phyloP scores from a whole-genome alignment of 257 asterid species.

The Thymus mandschuricus region DNA sequence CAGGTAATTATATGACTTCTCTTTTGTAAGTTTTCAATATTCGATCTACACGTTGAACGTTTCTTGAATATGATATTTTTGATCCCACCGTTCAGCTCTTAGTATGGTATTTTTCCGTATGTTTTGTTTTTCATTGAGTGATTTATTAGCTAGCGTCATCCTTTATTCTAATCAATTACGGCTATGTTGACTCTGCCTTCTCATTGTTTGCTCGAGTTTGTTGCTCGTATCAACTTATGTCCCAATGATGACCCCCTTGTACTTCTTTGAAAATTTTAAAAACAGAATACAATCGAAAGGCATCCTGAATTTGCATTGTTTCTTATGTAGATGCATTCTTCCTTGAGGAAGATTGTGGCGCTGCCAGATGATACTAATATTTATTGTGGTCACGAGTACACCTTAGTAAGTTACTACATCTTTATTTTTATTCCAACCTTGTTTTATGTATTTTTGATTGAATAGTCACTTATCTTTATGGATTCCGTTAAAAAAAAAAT shows the following conservation, averaged over 20 bases:
- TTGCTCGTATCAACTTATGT: slow-evolving; percentile 11
- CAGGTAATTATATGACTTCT: slow-evolving; percentile 54
- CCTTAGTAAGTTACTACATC: slow-evolving; percentile 57
- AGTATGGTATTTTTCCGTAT: background rate
- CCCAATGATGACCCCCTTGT: slow-evolving; percentile 5
- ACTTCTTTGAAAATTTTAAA: background rate
- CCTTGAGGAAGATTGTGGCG: slow-evolving; percentile 68
- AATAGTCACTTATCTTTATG: background rate
- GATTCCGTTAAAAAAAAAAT: too few species aligned
- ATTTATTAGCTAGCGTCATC: background rate
- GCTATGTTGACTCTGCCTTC: background rate
- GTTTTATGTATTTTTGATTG: background rate
- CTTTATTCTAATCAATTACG: background rate
- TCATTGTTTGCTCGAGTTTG: background rate
- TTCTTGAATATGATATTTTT: background rate
- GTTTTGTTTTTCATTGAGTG: slow-evolving; percentile 9
- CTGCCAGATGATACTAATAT: slow-evolving; percentile 85
- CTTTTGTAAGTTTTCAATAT: slow-evolving; percentile 9
- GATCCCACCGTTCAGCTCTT: slow-evolving; percentile 9
- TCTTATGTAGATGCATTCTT: slow-evolving; percentile 73
- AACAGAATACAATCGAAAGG: slow-evolving; percentile 11
- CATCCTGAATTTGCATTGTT: slow-evolving; percentile 18
- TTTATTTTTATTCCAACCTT: background rate
- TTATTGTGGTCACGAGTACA: slow-evolving; percentile 93
- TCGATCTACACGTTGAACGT: background rate